These are phyloP conservation scores for Metschnikowia aberdeeniae DNA, from an alignment of 805 yeast species.

Conservation along the genomic window DNA sequence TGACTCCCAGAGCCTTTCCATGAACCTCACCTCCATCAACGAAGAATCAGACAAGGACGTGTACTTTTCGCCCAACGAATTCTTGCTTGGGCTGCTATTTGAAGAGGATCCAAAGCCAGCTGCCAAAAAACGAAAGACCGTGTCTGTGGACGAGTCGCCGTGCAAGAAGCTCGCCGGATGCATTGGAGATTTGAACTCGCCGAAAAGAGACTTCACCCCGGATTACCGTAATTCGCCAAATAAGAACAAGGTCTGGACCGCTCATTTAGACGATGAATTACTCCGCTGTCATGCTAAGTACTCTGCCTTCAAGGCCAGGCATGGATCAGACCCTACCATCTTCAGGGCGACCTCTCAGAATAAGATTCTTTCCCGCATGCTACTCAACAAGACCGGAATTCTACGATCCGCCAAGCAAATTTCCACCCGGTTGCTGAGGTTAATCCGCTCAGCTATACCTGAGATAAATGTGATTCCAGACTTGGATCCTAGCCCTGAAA, in stretches of 20 bases:
- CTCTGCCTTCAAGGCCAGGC: conserved; percentile 27
- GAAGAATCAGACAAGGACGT: conserved; percentile 21
- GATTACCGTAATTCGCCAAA: neutral
- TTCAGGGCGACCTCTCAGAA: conserved; percentile 34
- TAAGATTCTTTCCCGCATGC: conserved; percentile 39
- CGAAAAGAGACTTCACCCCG: conserved; percentile 10
- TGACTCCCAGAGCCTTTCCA: conserved; percentile 17
- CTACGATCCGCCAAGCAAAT: conserved; percentile 37
- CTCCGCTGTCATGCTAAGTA: conserved; percentile 34
- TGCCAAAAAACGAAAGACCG: conserved; percentile 7
- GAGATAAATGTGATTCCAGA: neutral
- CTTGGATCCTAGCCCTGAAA: neutral
- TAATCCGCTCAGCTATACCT: conserved; percentile 6
- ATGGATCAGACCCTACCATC: conserved; percentile 19
- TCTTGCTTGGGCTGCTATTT: conserved; percentile 11
- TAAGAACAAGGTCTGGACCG: conserved; percentile 29
- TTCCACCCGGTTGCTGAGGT: conserved; percentile 12
- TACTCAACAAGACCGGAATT: conserved; percentile 33
- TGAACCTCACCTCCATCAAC: conserved; percentile 23
- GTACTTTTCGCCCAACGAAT: conserved; percentile 34
- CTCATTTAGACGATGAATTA: conserved; percentile 33
- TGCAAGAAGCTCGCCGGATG: conserved; percentile 34
- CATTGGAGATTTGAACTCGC: conserved; percentile 30
- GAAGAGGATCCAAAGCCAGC: neutral
- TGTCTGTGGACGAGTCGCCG: conserved; percentile 26